These are phyloP conservation scores for Physaria fendleri DNA, from an alignment of 345 rosid species.

Conservation along the genomic window DNA sequence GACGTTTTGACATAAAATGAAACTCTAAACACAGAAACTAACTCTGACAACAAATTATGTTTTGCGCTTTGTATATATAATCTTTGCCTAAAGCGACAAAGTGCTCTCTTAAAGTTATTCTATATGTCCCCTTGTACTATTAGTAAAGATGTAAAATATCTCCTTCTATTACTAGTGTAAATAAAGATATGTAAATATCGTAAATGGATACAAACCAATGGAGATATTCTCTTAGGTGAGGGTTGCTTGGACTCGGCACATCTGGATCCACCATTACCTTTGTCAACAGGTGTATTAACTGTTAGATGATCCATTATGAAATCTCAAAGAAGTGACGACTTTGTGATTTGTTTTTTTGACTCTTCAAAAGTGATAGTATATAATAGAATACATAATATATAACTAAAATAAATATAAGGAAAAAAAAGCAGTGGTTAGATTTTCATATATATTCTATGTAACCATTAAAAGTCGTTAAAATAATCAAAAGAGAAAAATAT, in stretches of 20 bases:
- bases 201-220: conserved; percentile 17
- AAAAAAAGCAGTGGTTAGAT: background rate
- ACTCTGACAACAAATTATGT: background rate
- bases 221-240: conserved; percentile 10
- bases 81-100: background rate
- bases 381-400: background rate
- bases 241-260: conserved; percentile 23
- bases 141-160: background rate
- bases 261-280: conserved; percentile 26
- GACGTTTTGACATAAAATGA: background rate
- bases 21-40: background rate
- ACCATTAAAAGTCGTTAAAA: background rate
- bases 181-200: background rate
- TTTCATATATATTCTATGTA: background rate
- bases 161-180: background rate
- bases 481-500: background rate
- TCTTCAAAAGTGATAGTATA: background rate
- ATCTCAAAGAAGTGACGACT: background rate
- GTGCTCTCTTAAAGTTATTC: background rate
- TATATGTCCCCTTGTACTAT: background rate
- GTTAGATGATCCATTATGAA: background rate
- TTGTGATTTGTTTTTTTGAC: background rate
- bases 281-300: background rate
- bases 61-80: background rate
- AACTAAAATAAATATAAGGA: background rate